These are phyloP conservation scores for Penicillium ochrochloron DNA, from an alignment of 495 filamentous ascomycete genomes.

Conservation along the genomic window DNA sequence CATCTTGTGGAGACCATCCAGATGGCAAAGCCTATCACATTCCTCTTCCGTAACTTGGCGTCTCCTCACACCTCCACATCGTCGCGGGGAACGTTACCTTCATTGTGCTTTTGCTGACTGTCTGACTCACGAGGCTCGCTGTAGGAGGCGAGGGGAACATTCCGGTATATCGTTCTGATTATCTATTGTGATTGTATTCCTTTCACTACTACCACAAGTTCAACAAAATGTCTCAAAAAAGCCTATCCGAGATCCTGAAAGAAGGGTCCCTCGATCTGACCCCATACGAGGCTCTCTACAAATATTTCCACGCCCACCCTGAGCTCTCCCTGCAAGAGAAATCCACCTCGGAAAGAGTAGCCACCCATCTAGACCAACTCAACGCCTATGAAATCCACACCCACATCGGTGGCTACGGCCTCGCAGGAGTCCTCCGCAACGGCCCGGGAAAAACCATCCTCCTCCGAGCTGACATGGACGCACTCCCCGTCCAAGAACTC, in stretches of 20 bases:
- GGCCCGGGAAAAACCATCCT: constrained; percentile 54
- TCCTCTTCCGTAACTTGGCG: neutral
- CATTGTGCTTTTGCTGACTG: neutral
- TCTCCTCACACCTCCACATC: constrained; percentile 1
- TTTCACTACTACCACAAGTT: neutral
- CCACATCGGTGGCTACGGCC: constrained; percentile 54
- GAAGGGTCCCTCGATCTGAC: constrained; percentile 31
- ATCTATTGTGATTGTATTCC: neutral
- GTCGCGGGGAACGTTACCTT: neutral
- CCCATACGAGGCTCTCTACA: constrained; percentile 59
- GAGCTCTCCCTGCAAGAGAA: constrained; percentile 61
- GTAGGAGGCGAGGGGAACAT: neutral
- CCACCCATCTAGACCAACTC: constrained; percentile 37
- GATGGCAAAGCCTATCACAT: neutral
- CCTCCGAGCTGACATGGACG: constrained; percentile 60
- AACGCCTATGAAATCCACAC: constrained; percentile 45
- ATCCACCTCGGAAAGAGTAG: constrained; percentile 49
- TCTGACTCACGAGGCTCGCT: neutral
- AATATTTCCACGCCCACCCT: constrained; percentile 58
- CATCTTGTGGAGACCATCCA: neutral
- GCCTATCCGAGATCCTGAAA: constrained; percentile 32
- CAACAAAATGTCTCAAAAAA: constrained; percentile 28
- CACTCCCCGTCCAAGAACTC: constrained; percentile 55
- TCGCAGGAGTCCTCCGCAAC: constrained; percentile 52
- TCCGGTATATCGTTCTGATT: neutral